phyloP scores from a whole-genome alignment of 805 yeast species.

The Candida ficus region DNA sequence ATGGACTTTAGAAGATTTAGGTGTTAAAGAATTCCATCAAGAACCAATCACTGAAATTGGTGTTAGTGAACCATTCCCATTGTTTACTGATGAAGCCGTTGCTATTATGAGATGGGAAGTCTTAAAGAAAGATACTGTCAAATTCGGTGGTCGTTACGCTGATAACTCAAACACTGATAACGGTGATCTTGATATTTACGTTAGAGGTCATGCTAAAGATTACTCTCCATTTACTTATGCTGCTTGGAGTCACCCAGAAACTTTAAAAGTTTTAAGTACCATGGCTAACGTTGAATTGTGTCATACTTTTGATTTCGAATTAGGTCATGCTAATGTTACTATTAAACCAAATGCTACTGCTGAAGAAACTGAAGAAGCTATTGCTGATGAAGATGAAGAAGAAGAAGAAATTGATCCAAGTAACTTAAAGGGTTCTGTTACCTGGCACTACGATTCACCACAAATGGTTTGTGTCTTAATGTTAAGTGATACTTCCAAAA shows the following conservation, averaged over 20 bases:
- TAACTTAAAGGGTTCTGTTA: constrained; percentile 47
- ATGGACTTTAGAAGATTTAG: constrained; percentile 45
- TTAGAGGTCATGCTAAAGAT: constrained; percentile 46
- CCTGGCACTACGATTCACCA: constrained; percentile 61
- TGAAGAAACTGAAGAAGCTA: constrained; percentile 5
- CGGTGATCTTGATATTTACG: constrained; percentile 40
- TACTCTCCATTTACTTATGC: constrained; percentile 46
- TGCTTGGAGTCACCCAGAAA: constrained; percentile 58
- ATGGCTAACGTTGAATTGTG: constrained; percentile 40
- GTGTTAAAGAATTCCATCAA: constrained; percentile 31
- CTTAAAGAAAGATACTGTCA: constrained; percentile 40
- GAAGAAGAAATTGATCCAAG: constrained; percentile 9
- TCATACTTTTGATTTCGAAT: constrained; percentile 41
- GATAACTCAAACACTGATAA: constrained; percentile 34
- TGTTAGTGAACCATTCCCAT: constrained; percentile 54
- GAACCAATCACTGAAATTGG: constrained; percentile 51
- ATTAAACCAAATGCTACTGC: constrained; percentile 28
- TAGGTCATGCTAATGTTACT: constrained; percentile 48
- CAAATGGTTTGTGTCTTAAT: constrained; percentile 62
- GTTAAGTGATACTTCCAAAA: constrained; percentile 51
- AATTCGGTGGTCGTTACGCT: constrained; percentile 38
- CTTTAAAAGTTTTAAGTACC: constrained; percentile 45
- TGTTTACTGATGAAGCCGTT: constrained; percentile 56
- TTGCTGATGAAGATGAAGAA: constrained; percentile 4
- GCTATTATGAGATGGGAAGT: constrained; percentile 54